phyloP scores from a whole-genome alignment of 176 grass and related monocot species.

The Tillandsia leiboldiana region DNA sequence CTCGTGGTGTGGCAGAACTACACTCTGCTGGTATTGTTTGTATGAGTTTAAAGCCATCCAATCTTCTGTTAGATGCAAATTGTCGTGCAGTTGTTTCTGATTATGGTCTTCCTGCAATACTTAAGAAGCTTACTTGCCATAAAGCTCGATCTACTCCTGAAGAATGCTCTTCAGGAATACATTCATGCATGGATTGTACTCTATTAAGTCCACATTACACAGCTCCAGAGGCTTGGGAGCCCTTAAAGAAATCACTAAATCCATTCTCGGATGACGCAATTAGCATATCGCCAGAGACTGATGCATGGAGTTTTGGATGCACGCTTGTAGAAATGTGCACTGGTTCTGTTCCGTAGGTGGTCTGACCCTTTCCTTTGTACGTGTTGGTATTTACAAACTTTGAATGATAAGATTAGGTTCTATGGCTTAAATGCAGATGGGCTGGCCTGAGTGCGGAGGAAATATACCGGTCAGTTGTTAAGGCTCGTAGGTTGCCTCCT shows the following conservation, averaged over 20 bases:
- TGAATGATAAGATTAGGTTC: conserved; percentile 26
- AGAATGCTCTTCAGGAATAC: conserved; percentile 37
- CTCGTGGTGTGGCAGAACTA: conserved; percentile 90
- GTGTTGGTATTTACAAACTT: conserved; percentile 28
- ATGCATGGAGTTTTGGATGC: conserved; percentile 99
- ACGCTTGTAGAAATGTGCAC: conserved; percentile 99
- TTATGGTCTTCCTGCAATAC: conserved; percentile 89
- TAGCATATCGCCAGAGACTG: conserved; percentile 75
- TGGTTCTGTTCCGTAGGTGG: conserved; percentile 97
- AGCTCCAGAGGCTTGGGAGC: conserved; percentile 95
- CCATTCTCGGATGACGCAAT: conserved; percentile 76
- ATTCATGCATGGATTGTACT: conserved; percentile 67
- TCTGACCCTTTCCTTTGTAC: conserved; percentile 37
- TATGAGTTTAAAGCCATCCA: conserved; percentile 99
- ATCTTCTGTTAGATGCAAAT: conserved; percentile 81
- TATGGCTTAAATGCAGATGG: conserved; percentile 69
- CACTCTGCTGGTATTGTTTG: conserved; percentile 97
- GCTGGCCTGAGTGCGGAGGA: conserved; percentile 86
- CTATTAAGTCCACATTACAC: conserved; percentile 88
- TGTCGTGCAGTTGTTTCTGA: conserved; percentile 71
- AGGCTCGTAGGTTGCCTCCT: conserved; percentile 76
- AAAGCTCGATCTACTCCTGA: conserved; percentile 34
- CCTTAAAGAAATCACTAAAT: conserved; percentile 71
- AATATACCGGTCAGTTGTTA: conserved; percentile 74
- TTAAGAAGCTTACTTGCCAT: conserved; percentile 64